Base-by-base conservation (phyloP, 2,329 filamentous ascomycete species). In the Colletotrichum euphorbiae region DNA sequence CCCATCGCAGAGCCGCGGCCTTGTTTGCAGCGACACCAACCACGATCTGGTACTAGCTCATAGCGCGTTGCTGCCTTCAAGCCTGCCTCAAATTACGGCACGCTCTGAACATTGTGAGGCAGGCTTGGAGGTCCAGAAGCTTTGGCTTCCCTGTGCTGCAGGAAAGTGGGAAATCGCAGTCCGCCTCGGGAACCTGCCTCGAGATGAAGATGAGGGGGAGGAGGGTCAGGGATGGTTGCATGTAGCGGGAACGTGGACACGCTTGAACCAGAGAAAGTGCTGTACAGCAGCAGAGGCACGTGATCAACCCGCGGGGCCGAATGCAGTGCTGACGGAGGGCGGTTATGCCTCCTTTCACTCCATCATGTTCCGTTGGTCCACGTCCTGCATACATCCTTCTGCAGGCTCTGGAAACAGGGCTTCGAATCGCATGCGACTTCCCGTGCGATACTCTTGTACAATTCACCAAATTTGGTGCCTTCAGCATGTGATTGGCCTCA, bases 401-500 rank as follows among this genome's bases (percentile, higher is more conserved):
- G 51, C 31, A 54, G 51, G 51, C 51, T 40, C 17, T 46, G 42
- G 28, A 42, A 38, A 40, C 40, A 56, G 43, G 17, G 43, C 43
- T 11, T 38, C 24, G 56, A 50, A 40, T 59, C 43, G 56, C 43
- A 24, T 59, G 43, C 56, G 24, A 21, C 31, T 59, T 38, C 28
- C 43, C 17, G 28, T n/a, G 11, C 42, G 28, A 46, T 31, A 15
- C n/a, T 40, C 19, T 42, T 15, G 21, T 24, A 24, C 21, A 4
- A 24, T 24, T 24, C 21, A 24, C 13, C 19, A 8, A 8, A 28
- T 40, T n/a, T 15, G 33, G 43, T 33, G 28, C 43, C 15, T 17
- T 17, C 43, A 8, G n/a, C 9, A 38, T 19, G n/a, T 17, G 31
- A 50, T 6, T 59, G 43, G 56, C 33, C 56, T 15, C 42, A 19